Percentiles rank a stretch among this genome's conserved stretches.
Conservation (phyloP, 108 stramenopile genomes). For the Cyclotella sp. region DNA sequence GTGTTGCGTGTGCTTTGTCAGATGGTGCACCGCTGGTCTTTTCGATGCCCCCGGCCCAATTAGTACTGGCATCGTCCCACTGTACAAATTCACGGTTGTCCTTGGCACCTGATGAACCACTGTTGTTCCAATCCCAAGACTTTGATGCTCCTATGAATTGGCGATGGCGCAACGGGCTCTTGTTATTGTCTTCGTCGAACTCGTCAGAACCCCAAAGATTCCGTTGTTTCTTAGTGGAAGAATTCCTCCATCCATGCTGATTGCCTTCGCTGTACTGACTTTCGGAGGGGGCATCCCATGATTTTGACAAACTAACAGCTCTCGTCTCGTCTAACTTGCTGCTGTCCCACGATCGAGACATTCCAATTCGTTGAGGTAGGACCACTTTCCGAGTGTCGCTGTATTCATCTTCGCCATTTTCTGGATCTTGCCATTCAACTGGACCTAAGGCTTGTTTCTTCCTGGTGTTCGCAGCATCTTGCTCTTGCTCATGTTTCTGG, state of each 20-base stretch:
- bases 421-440: too few relatives aligned
- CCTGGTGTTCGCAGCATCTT: too few relatives aligned
- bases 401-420: not conserved
- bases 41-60: too few relatives aligned
- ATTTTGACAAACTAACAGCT: constrained; percentile 5
- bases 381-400: not conserved
- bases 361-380: constrained; percentile 27
- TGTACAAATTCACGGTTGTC: not conserved
- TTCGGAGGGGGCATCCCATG: constrained; percentile 18
- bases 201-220: constrained; percentile 21
- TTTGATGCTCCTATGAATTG: constrained; percentile 24
- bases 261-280: not conserved
- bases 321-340: not conserved
- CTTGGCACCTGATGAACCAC: not conserved
- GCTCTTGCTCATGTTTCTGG: too few relatives aligned
- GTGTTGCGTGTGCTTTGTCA: not conserved
- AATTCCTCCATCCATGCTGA: constrained; percentile 3
- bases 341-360: constrained; percentile 17
- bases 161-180: constrained; percentile 3
- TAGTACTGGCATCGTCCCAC: too few relatives aligned
- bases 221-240: constrained; percentile 17
- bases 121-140: constrained; percentile 30
- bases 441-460: too few relatives aligned
- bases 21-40: not conserved
- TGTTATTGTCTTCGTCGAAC: constrained; percentile 14